Evolutionary conservation across 2,329 filamentous ascomycete species (phyloP), one percentile per base, ranked within the genome.

Genomic region (Aspergillus sp.): DNA sequence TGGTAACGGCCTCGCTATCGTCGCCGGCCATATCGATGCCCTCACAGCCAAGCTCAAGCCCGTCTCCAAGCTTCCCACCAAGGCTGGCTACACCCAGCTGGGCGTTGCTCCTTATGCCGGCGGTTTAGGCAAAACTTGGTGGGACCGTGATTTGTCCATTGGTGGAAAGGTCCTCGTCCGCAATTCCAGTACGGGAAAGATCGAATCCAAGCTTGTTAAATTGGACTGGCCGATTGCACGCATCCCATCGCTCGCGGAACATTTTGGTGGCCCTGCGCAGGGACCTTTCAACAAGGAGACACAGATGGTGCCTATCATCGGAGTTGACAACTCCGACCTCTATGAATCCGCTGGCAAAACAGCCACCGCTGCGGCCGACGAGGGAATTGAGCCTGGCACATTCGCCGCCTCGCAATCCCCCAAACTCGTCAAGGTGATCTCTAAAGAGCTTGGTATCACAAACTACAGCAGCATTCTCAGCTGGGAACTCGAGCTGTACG

Each of bases 401-500:
- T 99, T 98, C 70, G 83, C 87, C 46, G 82, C 89, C 41, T 93
- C 89, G 0, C 95, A 99, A 74, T 93, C 95, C 0, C 87, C 89
- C 27, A 87, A 87, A 62, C 84, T 99, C 19, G 91, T 98, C 59
- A 87, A 89, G 72, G 85, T 91, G 19, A 96, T 99, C 69, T 85
- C 89, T 7, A 83, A 83, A 13, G 83, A 95, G 72, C 83, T 98
- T n/a, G 86, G 85, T 30, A 85, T 98, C 60, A 78, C 81, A 52
- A 86, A 90, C 60, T 87, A 89, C 71, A 84, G 81, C 65, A 84
- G 82, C 52, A 96, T 99, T 62, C 79, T 96, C 57, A 96, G 95
- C 79, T 99, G 95, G 95, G 95, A 99, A 72, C 85, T 98, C 39
- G 95, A 99, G 77, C 87, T 99, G 33, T 99, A 89, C 71, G 95